Base-by-base conservation (phyloP, 192 early-diverging fungal species). In the Coemansia sp. region DNA sequence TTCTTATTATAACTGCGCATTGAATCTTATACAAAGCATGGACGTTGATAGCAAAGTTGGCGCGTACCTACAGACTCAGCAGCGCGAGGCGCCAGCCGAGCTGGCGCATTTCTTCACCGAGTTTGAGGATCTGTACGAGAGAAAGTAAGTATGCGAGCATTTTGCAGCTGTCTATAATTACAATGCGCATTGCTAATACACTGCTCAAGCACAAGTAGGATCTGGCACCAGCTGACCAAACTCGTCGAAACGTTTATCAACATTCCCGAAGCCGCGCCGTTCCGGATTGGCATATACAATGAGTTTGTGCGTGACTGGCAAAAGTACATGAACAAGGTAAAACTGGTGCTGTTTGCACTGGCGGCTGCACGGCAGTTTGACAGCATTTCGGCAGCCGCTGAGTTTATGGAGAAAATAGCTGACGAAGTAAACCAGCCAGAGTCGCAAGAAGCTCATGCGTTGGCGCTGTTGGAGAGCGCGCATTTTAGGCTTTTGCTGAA, bases 221-320 rank as follows among this genome's bases (percentile, higher is more conserved):
- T 99, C 58, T 99, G 95, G 95, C 97, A 99, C 71, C 97, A 99
- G 73, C 84, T 99, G 55, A 98, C 96, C 23, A 50, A 88, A 38
- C 81, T 80, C 34, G 82, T 98, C 2, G 82, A 92, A 46, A 84
- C 86, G 51, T 96, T 96, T 66, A 83, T 94, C 61, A 84, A 82
- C 61, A 73, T 87, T 17, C 92, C 93, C 21, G 83, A 84, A 24
- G 90, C 97, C 6, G 86, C 83, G 53, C 79, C 88, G 9, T 86
- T 85, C 73, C 88, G 95, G 52, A 82, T 96, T 26, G 83, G 85
- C 9, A 58, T 99, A 38, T 98, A 93, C 76, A 85, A 91, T 46
- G 80, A 95, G 62, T 99, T 99, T 81, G 87, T 99, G 21, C 72
- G 82, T 6, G 95, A 99, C 58, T 99, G 91, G 90, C 90, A 93